Evolutionary conservation across 805 yeast genomes (phyloP), one percentile per base, ranked within the genome.

Genomic region (Dipodascopsis uninucleata): DNA sequence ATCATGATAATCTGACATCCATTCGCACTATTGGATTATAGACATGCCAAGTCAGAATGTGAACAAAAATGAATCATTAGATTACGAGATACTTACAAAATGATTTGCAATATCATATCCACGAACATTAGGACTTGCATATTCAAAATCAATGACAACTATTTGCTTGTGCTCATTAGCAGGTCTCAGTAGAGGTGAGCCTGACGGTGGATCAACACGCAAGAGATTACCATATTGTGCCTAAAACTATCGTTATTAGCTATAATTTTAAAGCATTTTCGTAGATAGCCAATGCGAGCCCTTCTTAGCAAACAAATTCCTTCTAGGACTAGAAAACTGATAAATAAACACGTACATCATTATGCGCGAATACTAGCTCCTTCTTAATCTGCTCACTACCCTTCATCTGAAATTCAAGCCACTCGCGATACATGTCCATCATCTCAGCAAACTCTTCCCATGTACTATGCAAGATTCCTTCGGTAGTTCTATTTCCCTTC

Each of bases 111-210:
- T 77, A 62, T 93, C 98, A 61, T 73, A 86, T 1, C 94, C 95
- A 1, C 95, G 87, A 35, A 81, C 71, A 60, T 89, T 93, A 8
- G 95, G 80, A 1, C 96, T 97, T 0, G 96, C 80, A 64, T 90
- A 93, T 67, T 93, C 98, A 64, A 93, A 93, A 63, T 93, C 98
- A 59, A 93, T 93, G 8, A 93, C 98, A 8, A 85, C 95, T 47
- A 90, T 71, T 61, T 80, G 82, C 36, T 79, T 72, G 64, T 84
- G 89, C 58, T 78, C 81, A 44, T 69, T 58, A 31, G 59, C 63
- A 3, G 73, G 74, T 34, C 62, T 71, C 31, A 71, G 61, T 3
- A 76, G 71, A 18, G 85, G 80, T 2, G 76, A 77, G 60, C 59
- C 76, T 43, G 59, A 68, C 56, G 67, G 75, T 2, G 72, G 74